Evolutionary conservation across 2,329 filamentous ascomycete genomes (phyloP).

Genomic region (Onygenales sp.): DNA sequence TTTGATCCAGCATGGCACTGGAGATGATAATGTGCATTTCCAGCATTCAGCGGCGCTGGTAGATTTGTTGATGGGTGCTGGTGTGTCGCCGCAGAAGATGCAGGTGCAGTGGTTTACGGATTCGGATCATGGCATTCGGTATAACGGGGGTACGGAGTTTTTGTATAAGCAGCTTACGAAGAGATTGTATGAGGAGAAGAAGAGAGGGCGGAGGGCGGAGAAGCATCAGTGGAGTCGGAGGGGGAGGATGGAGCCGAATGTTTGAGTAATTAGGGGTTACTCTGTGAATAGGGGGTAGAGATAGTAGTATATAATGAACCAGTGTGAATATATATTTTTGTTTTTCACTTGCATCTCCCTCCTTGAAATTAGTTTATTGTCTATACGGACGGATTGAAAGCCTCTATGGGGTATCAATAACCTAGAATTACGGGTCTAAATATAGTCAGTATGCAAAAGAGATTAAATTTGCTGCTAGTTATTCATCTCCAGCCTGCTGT

Average conservation of each 20-base stretch:
- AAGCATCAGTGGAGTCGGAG: conserved; percentile 41
- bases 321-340: too few relatives aligned
- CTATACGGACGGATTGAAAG: too few relatives aligned
- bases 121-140: conserved; percentile 52
- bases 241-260: not conserved
- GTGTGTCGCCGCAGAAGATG: conserved; percentile 53
- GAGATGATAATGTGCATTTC: conserved; percentile 65
- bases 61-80: conserved; percentile 51
- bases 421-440: too few relatives aligned
- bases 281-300: not conserved
- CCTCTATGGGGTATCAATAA: too few relatives aligned
- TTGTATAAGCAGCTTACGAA: conserved; percentile 56
- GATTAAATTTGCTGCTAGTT: too few relatives aligned
- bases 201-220: conserved; percentile 31
- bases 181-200: conserved; percentile 53
- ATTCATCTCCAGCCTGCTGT: not conserved
- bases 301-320: conserved; percentile 8
- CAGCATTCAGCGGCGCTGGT: conserved; percentile 55
- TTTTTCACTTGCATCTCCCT: too few relatives aligned
- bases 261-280: not conserved
- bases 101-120: conserved; percentile 58
- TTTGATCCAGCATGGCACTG: conserved; percentile 55
- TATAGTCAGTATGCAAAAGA: too few relatives aligned
- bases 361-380: too few relatives aligned
- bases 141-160: conserved; percentile 46